Evolutionary conservation across 371 early-diverging fungal genomes (phyloP).

Genomic region (Mucor indicus): DNA sequence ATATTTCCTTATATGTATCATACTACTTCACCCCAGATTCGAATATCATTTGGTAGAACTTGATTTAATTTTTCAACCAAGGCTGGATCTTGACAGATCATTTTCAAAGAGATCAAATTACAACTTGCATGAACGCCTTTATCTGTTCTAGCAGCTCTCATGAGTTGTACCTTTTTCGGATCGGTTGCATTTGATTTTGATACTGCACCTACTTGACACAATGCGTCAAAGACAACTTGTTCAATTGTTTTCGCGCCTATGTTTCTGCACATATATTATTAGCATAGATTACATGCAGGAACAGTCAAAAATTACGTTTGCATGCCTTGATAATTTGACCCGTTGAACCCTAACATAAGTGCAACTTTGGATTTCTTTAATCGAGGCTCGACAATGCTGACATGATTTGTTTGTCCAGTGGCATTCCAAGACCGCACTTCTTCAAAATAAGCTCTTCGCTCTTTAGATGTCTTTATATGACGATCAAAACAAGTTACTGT

Average conservation of each 20-base stretch:
- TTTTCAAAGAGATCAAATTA: conserved; percentile 90
- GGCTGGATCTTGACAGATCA: conserved; percentile 70
- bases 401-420: background rate
- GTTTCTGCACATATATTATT: conserved; percentile 49
- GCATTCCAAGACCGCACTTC: conserved; percentile 16
- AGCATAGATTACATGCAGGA: background rate
- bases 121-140: conserved; percentile 99
- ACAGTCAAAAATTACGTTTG: conserved; percentile 65
- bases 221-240: conserved; percentile 74
- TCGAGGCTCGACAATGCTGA: background rate
- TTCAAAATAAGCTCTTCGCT: conserved; percentile 17
- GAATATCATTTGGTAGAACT: conserved; percentile 75
- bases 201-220: conserved; percentile 72
- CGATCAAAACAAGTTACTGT: background rate
- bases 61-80: conserved; percentile 76
- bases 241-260: conserved; percentile 76
- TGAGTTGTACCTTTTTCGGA: conserved; percentile 75
- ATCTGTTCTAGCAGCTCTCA: conserved; percentile 96
- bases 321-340: conserved; percentile 96
- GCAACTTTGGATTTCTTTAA: conserved; percentile 81
- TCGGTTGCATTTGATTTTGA: conserved; percentile 74
- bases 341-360: conserved; percentile 87
- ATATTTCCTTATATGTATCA: background rate
- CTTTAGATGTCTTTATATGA: conserved; percentile 18
- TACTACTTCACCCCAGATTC: conserved; percentile 72